Base-by-base conservation (phyloP, 495 filamentous ascomycete species). In the Aspergillus haitiensis region DNA sequence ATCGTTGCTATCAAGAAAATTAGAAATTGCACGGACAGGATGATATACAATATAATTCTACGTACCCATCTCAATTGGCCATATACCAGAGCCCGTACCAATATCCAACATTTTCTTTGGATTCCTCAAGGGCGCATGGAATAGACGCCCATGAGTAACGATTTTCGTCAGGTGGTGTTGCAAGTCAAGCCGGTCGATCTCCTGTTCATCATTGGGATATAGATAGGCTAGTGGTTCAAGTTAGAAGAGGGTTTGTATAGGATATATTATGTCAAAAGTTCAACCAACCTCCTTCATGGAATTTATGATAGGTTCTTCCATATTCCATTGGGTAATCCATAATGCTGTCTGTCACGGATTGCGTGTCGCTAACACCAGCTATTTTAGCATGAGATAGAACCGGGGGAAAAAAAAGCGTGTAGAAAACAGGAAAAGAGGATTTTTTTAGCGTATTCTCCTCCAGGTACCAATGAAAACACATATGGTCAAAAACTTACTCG, bases 71-170 rank as follows among this genome's bases (percentile, higher is more conserved):
- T 87, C 86, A 44, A 89, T 86, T 7, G 86, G 81, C 87, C 87
- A 89, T 56, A 86, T 90, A 4, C 89, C 89, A 8, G 87, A 89
- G 7, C 84, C 88, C 13, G 82, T 85, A 35, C 86, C 84, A 27
- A 91, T 80, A 64, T 91, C 89, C 2, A 92, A 77, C 13, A 91
- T 82, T 32, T 73, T 70, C 37, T 75, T 65, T 1, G 86, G 84
- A 9, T 82, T 68, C n/a, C 65, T 53, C 0, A 85, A 76, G 2
- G 88, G 88, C 0, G 87, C 81, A 61, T 87, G 78, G 68, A 83
- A 84, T 16, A 85, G 68, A 35, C 74, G 75, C 13, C 71, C 79
- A 7, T 78, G 69, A 62, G 83, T 81, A 49, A 82, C 60, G 51
- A 82, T 52, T 55, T 82, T 84, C 64, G 84, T 70, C 65, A 88